Base-by-base conservation (phyloP, 495 filamentous ascomycete genomes). In the Umbilicaria muhlenbergii region DNA sequence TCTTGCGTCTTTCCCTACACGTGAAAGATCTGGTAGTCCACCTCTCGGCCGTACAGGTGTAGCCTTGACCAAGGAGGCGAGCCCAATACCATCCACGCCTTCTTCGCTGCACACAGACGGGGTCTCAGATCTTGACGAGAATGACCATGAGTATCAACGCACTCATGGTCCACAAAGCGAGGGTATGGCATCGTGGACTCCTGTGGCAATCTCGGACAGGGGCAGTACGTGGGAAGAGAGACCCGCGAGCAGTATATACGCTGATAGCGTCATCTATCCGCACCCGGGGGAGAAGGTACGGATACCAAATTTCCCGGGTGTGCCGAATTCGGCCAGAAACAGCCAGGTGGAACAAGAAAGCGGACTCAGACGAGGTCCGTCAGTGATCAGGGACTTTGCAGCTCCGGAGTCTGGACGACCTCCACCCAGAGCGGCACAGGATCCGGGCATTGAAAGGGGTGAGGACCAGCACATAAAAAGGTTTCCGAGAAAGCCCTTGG, bases 271-370 rank as follows among this genome's bases (percentile, higher is more conserved):
- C 33, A 44, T 39, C 19, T 52, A 50, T 38, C 47, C 44, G 14
- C 50, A 56, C 38, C 53, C 53, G 31, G 53, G 53, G 18, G 47
- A 56, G 36, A 50, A 48, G 15, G 45, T 56, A 11, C 41, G 40
- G 33, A 56, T 56, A 43, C 53, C 53, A 1, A 51, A 56, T 13
- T 56, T 56, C 37, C 53, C 53, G 3, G 46, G 43, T 41, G 50
- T 53, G 18, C 50, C 50, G 10, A 39, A 18, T 12, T 28, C 24
- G 24, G 24, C 24, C 24, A 28, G 24, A 28, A 28, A 28, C 8
- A 28, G 24, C 24, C 24, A 28, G 24, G 24, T 28, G 24, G 24
- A 28, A 10, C 24, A 5, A 28, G 24, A 28, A 28, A 28, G 24
- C 24, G 24, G 24, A 28, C 24, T 28, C 24, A 8, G 8, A 10